Evolutionary conservation across 176 grass and related monocot species (phyloP), one percentile per base, ranked within the genome.

Genomic region (Carex cristatella): DNA sequence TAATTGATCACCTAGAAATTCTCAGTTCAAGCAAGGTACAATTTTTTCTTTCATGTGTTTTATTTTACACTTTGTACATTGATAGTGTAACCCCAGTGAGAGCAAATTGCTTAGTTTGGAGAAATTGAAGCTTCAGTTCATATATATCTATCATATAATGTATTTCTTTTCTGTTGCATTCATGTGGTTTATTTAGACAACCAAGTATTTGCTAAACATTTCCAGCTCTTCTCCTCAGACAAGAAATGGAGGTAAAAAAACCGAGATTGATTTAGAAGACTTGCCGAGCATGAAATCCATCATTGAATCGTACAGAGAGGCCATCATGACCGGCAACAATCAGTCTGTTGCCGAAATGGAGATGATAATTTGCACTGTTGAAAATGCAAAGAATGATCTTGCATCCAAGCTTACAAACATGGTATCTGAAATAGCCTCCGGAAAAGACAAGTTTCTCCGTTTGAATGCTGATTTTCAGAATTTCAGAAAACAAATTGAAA

Each of bases 401-500:
- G 87, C 93, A 42, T 80, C 55, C 61, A 91, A 92, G 23, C 56
- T 92, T 86, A 83, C 86, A 82, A 90, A 75, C 82, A 84, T 87
- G 15, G 73, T 90, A 78, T 32, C 88, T 51, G 88, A 92, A 88
- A 95, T 99, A 84, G 58, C 88, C 75, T 91, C 88, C 32, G 85
- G 80, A 16, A 94, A 94, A 86, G 91, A 95, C 57, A 90, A 84
- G 61, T 91, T 94, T 61, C 94, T 99, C 58, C 91, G 93, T 14
- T 56, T 94, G 64, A 99, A 88, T 84, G 96, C 96, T 67, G 96
- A 99, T 85, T 92, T 99, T 64, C 93, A 99, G 59, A 99, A 99
- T 91, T 94, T 99, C 28, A 91, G 93, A 59, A 99, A 99, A 76
- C 82, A 99, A 81, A 87, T 89, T 44, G 93, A 95, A 84, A 99